Evolutionary conservation across 2,329 filamentous ascomycete species (phyloP).

Genomic region (Exophiala sp.): DNA sequence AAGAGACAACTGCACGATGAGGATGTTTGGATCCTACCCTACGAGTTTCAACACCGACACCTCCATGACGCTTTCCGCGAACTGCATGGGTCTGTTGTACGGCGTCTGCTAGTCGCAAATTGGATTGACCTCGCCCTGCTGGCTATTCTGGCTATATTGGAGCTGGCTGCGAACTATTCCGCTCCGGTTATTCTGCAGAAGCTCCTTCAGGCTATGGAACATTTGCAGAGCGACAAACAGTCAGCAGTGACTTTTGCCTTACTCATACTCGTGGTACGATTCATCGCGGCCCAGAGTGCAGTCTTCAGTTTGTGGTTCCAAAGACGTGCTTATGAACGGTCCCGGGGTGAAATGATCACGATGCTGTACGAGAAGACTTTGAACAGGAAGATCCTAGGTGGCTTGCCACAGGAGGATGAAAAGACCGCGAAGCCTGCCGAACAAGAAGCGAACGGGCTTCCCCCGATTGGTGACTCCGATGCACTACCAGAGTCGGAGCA

Average conservation of each 20-base stretch:
- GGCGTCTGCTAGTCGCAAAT: conserved; percentile 69
- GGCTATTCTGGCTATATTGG: conserved; percentile 60
- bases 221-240: conserved; percentile 47
- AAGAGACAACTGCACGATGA: conserved; percentile 66
- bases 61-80: conserved; percentile 72
- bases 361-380: conserved; percentile 79
- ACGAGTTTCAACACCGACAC: conserved; percentile 75
- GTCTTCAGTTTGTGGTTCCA: conserved; percentile 76
- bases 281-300: conserved; percentile 61
- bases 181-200: conserved; percentile 69
- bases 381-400: conserved; percentile 57
- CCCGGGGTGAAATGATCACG: conserved; percentile 79
- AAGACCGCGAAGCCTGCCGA: conserved; percentile 32
- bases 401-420: conserved; percentile 18
- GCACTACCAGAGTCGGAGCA: conserved; percentile 11
- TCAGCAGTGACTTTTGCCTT: conserved; percentile 64
- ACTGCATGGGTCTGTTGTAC: conserved; percentile 68
- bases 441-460: conserved; percentile 10
- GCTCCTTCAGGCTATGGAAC: conserved; percentile 64
- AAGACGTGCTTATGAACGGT: conserved; percentile 79
- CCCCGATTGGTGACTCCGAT: conserved; percentile 3
- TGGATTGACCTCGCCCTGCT: conserved; percentile 72
- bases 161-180: conserved; percentile 57
- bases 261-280: conserved; percentile 58
- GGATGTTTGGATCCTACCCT: conserved; percentile 77